Evolutionary conservation across 2,329 filamentous ascomycete genomes (phyloP).

Genomic region (Sarocladium oryzae): DNA sequence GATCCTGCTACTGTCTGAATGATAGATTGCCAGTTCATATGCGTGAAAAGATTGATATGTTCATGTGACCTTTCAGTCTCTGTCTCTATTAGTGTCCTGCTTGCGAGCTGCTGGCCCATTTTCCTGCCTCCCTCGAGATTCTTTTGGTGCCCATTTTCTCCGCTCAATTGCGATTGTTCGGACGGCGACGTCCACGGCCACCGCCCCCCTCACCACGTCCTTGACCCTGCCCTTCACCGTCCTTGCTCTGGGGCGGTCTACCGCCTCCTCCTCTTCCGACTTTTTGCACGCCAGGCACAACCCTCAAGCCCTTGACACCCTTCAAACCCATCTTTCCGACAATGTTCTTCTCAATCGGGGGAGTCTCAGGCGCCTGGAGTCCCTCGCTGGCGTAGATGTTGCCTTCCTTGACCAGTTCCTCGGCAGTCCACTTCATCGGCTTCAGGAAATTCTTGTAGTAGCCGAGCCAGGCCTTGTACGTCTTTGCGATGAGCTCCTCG

Average conservation of each 20-base stretch:
- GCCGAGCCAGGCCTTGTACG: conserved; percentile 52
- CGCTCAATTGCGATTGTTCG: conserved; percentile 1
- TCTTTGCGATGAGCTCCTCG: conserved; percentile 36
- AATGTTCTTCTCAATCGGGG: conserved; percentile 37
- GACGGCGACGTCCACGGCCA: not conserved
- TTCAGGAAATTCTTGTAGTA: conserved; percentile 48
- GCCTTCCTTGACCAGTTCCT: conserved; percentile 41
- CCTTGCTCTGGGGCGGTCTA: conserved; percentile 11
- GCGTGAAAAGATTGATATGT: too few relatives aligned
- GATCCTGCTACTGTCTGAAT: too few relatives aligned
- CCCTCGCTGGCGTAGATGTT: conserved; percentile 44
- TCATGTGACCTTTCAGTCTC: too few relatives aligned
- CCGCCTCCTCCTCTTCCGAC: conserved; percentile 15
- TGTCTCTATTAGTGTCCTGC: too few relatives aligned
- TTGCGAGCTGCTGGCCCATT: too few relatives aligned
- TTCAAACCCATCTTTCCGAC: conserved; percentile 53
- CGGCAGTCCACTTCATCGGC: conserved; percentile 31
- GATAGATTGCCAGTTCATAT: too few relatives aligned
- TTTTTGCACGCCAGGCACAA: conserved; percentile 36
- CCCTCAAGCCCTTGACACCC: conserved; percentile 41
- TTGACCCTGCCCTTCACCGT: not conserved
- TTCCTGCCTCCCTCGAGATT: not conserved
- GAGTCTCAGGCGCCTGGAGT: conserved; percentile 40
- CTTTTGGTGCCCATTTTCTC: too few relatives aligned
- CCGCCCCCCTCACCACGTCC: conserved; percentile 5